Evolutionary conservation across 805 yeast genomes (phyloP), one percentile per base, ranked within the genome.

Genomic region (Lachancea kluyveri): DNA sequence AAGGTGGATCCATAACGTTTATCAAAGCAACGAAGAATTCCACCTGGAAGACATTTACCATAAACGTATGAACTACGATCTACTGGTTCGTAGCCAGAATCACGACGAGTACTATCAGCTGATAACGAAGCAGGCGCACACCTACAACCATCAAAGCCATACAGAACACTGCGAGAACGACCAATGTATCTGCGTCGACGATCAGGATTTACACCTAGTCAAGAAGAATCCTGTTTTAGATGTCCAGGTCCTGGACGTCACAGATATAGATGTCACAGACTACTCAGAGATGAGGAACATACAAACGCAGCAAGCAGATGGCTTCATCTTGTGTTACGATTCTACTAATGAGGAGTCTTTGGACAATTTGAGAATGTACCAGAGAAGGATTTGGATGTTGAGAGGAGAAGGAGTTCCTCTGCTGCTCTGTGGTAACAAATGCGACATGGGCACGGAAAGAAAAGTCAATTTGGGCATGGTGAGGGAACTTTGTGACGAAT

Each of bases 241-340:
- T 5, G 41, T 47, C 2, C 50, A 50, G 26, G 31, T 52, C n/a
- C 26, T 53, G 17, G 56, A 50, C 30, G 38, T 50, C 8, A 32
- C 40, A 1, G 37, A 43, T 11, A 31, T 40, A 21, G 50, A 45
- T 11, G 40, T 41, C 13, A 45, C 50, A 7, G 47, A 42, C 21
- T 42, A 42, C 28, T 45, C 50, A 5, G 53, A 50, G 14, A 14
- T 50, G 4, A 36, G 41, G 26, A 36, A 31, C 10, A 26, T 46
- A 17, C 60, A 54, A 34, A 39, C 52, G 5, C 30, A 33, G 7
- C 60, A 57, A 35, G 40, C 57, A 2, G 60, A 57, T 40, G 53
- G 50, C 11, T 52, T 54, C 25, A 27, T 54, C 6, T 17, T 53
- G 19, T 53, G 56, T 30, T 49, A 42, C 30, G 55, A 50, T 30